Percentiles rank a stretch among this genome's conserved stretches.
Conservation (phyloP, 2,329 filamentous ascomycete species). For the Claviceps arundinis region DNA sequence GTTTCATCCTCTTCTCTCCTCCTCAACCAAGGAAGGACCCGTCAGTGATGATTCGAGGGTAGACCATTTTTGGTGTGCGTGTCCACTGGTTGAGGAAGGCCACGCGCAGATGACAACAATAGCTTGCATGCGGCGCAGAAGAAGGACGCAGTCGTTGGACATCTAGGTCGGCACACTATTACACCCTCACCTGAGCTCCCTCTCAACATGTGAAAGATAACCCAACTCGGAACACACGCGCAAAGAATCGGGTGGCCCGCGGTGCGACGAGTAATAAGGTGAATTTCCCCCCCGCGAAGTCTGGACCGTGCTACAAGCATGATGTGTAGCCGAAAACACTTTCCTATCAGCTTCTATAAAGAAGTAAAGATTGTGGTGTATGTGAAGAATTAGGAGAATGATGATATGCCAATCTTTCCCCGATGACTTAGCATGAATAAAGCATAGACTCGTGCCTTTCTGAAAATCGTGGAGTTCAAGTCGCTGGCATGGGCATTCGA, state of each 20-base stretch:
- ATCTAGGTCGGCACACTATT: background rate
- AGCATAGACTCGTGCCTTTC: background rate
- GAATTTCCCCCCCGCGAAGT: background rate
- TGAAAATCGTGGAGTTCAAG: background rate
- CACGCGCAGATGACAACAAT: background rate
- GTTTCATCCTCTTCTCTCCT: no score
- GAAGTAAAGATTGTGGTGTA: background rate
- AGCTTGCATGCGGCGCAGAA: background rate
- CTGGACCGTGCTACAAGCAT: background rate
- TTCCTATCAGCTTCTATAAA: no score
- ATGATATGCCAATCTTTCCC: background rate
- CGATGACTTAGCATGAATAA: background rate
- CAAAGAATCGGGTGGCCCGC: no score
- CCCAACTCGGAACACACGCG: background rate
- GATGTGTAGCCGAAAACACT: background rate
- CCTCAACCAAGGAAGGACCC: background rate
- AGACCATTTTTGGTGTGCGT: background rate
- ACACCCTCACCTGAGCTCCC: background rate
- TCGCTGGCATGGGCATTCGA: background rate
- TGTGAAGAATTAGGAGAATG: background rate
- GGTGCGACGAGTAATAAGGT: background rate
- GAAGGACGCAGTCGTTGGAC: constrained; percentile 1
- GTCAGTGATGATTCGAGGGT: background rate
- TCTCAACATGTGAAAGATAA: background rate
- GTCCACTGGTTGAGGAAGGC: background rate